Percentiles rank a stretch among this genome's conserved stretches.
These are phyloP conservation scores for Fusarium buxicola DNA, from an alignment of 2,329 filamentous ascomycete species.

Conservation along the genomic window DNA sequence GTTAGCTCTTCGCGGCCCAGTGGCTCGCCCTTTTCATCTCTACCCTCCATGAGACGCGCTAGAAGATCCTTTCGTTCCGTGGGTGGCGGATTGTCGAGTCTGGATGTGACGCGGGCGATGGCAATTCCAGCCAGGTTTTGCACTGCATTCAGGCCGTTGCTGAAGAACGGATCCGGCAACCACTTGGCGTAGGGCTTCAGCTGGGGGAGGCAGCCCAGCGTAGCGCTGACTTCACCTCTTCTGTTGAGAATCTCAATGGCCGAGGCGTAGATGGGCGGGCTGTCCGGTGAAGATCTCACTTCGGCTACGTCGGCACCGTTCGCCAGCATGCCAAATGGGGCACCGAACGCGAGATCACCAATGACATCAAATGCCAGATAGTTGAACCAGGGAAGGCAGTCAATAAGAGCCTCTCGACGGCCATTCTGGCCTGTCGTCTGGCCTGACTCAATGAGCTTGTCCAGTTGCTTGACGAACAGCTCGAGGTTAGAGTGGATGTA, in stretches of 20 bases:
- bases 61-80: slow-evolving; percentile 82
- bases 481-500: slow-evolving; percentile 87
- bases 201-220: slow-evolving; percentile 78
- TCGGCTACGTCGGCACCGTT: slow-evolving; percentile 82
- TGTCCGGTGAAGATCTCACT: slow-evolving; percentile 70
- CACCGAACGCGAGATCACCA: slow-evolving; percentile 62
- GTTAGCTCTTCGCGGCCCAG: slow-evolving; percentile 84
- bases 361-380: slow-evolving; percentile 67
- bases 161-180: slow-evolving; percentile 86
- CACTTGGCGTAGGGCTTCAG: slow-evolving; percentile 85
- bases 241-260: slow-evolving; percentile 92
- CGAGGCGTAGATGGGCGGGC: slow-evolving; percentile 74
- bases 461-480: slow-evolving; percentile 79
- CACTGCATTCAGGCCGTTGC: slow-evolving; percentile 77
- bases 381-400: slow-evolving; percentile 80
- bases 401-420: slow-evolving; percentile 71
- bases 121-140: slow-evolving; percentile 88
- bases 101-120: slow-evolving; percentile 80
- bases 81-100: slow-evolving; percentile 75
- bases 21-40: slow-evolving; percentile 80
- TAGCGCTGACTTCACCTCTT: slow-evolving; percentile 85
- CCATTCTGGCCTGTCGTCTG: slow-evolving; percentile 67
- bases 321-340: slow-evolving; percentile 75
- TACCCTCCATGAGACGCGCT: slow-evolving; percentile 84
- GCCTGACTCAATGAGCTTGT: slow-evolving; percentile 64